A percentile compares a stretch with the other conserved stretches of the same genome.
Evolutionary conservation across 768 basidiomycete genomes (phyloP).

Genomic region (Exidia glandulosa): DNA sequence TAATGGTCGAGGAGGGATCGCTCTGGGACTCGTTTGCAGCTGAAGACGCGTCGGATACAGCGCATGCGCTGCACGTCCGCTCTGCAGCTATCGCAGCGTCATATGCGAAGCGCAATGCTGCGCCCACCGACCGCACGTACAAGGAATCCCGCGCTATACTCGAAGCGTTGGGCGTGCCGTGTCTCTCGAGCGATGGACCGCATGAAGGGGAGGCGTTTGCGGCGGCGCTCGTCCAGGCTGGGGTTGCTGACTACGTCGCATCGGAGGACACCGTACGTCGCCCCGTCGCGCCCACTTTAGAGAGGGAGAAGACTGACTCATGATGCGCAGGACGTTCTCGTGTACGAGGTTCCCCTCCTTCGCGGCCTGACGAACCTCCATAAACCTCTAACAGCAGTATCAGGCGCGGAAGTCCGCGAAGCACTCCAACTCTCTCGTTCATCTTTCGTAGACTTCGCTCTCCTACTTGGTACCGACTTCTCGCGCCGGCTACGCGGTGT

Average conservation of each 20-base stretch:
- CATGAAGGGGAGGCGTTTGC: constrained; percentile 85
- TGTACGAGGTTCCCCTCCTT: constrained; percentile 73
- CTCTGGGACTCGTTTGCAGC: constrained; percentile 35
- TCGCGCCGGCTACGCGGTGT: constrained; percentile 73
- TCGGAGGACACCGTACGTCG: constrained; percentile 74
- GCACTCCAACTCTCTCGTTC: constrained; percentile 44
- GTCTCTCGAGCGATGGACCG: constrained; percentile 53
- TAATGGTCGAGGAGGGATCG: constrained; percentile 48
- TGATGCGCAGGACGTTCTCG: constrained; percentile 54
- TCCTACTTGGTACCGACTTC: constrained; percentile 87
- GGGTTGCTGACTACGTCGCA: constrained; percentile 75
- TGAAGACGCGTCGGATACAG: constrained; percentile 12
- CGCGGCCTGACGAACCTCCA: constrained; percentile 58
- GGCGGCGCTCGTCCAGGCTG: constrained; percentile 59
- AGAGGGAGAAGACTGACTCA: constrained; percentile 6
- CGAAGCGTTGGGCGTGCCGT: constrained; percentile 72
- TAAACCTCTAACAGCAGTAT: constrained; percentile 51
- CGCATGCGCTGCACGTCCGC: constrained; percentile 29
- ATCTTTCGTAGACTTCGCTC: constrained; percentile 70
- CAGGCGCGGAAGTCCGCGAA: constrained; percentile 49
- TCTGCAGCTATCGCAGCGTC: constrained; percentile 52
- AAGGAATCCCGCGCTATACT: constrained; percentile 59
- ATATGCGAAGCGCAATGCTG: constrained; percentile 48
- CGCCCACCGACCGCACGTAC: constrained; percentile 58
- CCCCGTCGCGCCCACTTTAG: constrained; percentile 5